Conservation (phyloP, 768 basidiomycete species). For the Hirschioporus abietinus region DNA sequence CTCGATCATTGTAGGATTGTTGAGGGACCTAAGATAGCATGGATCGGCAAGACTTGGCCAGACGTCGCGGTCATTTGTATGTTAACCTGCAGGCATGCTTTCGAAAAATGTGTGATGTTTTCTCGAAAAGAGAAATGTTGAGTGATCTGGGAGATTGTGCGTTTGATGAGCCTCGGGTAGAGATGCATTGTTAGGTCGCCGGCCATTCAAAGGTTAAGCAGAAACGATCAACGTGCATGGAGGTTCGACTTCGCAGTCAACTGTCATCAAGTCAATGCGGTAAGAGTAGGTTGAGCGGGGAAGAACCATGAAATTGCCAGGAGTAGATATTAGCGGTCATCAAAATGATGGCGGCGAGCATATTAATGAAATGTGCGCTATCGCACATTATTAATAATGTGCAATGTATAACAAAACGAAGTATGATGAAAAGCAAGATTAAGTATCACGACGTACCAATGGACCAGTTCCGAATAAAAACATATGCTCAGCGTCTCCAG, state of each 20-base stretch:
- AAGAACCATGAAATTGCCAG: neutral
- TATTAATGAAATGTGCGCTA: neutral
- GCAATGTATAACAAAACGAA: too few relatives aligned
- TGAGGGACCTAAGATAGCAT: neutral
- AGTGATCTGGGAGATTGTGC: neutral
- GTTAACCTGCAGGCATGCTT: neutral
- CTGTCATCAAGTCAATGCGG: neutral
- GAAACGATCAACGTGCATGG: neutral
- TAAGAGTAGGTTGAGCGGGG: neutral
- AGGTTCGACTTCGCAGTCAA: neutral
- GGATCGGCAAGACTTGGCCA: neutral
- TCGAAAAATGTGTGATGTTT: neutral
- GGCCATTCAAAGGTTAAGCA: neutral
- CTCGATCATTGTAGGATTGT: neutral
- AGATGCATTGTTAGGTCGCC: neutral
- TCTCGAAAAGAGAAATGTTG: neutral
- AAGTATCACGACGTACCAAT: too few relatives aligned
- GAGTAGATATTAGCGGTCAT: neutral
- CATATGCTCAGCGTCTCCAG: too few relatives aligned
- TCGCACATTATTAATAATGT: neutral
- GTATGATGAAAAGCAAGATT: too few relatives aligned
- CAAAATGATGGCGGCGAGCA: neutral
- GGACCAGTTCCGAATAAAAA: too few relatives aligned
- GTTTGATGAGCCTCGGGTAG: neutral
- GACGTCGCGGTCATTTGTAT: neutral